These are phyloP conservation scores for Rhizophagus sp. DNA, from an alignment of 192 early-diverging fungal genomes.

Conservation along the genomic window DNA sequence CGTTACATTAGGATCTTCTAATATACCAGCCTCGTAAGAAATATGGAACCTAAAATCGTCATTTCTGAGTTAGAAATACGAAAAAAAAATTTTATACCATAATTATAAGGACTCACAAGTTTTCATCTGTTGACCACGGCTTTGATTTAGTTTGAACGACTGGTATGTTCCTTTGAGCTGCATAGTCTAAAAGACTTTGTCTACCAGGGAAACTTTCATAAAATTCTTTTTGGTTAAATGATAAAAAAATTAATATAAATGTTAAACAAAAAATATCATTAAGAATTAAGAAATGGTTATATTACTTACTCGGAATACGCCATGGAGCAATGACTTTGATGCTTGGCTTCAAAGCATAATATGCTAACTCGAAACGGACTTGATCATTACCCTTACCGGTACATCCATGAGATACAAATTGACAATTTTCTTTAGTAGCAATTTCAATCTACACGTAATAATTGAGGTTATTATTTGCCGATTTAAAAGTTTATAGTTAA, in stretches of 20 bases:
- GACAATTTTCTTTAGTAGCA: conserved; percentile 89
- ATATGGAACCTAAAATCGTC: not conserved
- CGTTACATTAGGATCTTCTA: conserved; percentile 95
- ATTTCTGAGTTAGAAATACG: not conserved
- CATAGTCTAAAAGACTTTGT: conserved; percentile 88
- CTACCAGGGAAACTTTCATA: conserved; percentile 94
- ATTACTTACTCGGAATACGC: conserved; percentile 73
- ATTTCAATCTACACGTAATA: conserved; percentile 78
- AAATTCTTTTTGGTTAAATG: conserved; percentile 57
- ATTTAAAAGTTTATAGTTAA: conserved; percentile 36
- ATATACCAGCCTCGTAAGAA: conserved; percentile 69
- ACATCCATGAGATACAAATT: conserved; percentile 98
- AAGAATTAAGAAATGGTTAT: not conserved
- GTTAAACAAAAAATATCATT: not conserved
- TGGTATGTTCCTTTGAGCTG: conserved; percentile 85
- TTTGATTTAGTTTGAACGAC: conserved; percentile 95
- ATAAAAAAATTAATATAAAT: not conserved
- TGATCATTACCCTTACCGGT: conserved; percentile 99
- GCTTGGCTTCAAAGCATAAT: conserved; percentile 91
- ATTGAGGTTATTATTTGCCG: not conserved
- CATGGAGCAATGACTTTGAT: conserved; percentile 98
- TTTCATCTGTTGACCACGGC: conserved; percentile 99
- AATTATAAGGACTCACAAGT: not conserved
- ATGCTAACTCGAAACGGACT: conserved; percentile 98
- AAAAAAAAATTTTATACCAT: not conserved